Conservation (phyloP, 805 yeast genomes). For the Candida pseudofarinosa region DNA sequence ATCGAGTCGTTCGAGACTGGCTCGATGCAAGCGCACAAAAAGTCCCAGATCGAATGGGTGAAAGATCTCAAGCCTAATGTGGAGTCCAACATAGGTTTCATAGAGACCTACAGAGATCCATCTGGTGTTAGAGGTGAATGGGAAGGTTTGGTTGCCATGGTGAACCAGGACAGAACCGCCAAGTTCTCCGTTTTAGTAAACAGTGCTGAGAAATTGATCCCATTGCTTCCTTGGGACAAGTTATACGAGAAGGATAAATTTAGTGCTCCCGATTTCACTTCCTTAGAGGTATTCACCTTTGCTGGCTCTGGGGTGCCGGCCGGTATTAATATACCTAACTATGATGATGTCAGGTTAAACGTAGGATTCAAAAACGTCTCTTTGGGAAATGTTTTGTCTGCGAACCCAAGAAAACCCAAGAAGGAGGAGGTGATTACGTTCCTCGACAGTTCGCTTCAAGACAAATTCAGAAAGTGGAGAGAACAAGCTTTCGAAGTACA, state of each 20-base stretch:
- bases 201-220: conserved; percentile 61
- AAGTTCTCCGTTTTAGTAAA: conserved; percentile 70
- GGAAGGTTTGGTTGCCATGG: conserved; percentile 90
- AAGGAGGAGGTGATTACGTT: conserved; percentile 69
- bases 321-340: conserved; percentile 89
- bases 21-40: conserved; percentile 78
- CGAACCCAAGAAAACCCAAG: conserved; percentile 58
- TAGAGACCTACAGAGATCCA: conserved; percentile 91
- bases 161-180: conserved; percentile 79
- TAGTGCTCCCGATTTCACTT: conserved; percentile 89
- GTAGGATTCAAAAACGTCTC: conserved; percentile 88
- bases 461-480: conserved; percentile 62
- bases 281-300: conserved; percentile 83
- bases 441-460: conserved; percentile 49
- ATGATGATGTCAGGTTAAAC: conserved; percentile 81
- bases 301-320: conserved; percentile 91
- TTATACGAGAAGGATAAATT: conserved; percentile 79
- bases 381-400: conserved; percentile 77
- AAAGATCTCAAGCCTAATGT: conserved; percentile 74
- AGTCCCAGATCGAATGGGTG: conserved; percentile 84
- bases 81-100: conserved; percentile 79
- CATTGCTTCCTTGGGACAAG: conserved; percentile 71
- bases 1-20: conserved; percentile 73
- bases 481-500: conserved; percentile 87
- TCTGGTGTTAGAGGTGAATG: conserved; percentile 90